These are phyloP conservation scores for Blastobotrys apis DNA, from an alignment of 1,139 yeast genomes.

Conservation along the genomic window DNA sequence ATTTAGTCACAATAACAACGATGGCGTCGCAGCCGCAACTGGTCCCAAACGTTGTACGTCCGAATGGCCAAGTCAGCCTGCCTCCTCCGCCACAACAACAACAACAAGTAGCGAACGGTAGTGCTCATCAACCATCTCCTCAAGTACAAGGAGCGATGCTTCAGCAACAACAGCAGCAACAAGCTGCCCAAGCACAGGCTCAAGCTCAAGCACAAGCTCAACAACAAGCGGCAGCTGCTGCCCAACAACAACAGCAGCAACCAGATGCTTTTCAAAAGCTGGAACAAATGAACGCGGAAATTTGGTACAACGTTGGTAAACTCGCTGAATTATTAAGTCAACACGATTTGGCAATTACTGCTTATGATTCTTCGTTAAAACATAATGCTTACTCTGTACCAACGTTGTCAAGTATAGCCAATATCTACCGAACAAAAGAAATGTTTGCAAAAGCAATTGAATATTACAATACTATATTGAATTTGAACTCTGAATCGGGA, in stretches of 20 bases:
- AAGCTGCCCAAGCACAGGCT: neutral
- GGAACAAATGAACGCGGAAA: conserved; percentile 63
- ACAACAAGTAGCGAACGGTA: neutral
- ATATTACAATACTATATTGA: conserved; percentile 79
- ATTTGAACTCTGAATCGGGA: conserved; percentile 81
- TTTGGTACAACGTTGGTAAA: conserved; percentile 87
- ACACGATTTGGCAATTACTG: conserved; percentile 80
- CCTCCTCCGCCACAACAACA: conserved; percentile 9
- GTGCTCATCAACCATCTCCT: conserved; percentile 6
- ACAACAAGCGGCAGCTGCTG: neutral
- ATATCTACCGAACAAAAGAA: conserved; percentile 81
- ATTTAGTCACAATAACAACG: too few relatives aligned
- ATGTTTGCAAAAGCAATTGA: conserved; percentile 93
- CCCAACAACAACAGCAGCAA: conserved; percentile 29
- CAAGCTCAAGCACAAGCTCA: neutral
- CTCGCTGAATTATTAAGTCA: conserved; percentile 89
- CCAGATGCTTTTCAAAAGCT: conserved; percentile 36
- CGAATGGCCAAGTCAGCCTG: conserved; percentile 16
- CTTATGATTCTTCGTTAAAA: conserved; percentile 86
- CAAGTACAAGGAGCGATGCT: conserved; percentile 3
- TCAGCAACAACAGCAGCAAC: neutral
- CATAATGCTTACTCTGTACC: conserved; percentile 84
- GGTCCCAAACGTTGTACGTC: conserved; percentile 14
- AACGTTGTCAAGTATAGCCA: conserved; percentile 80
- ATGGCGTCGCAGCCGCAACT: conserved; percentile 17